These are phyloP conservation scores for Pseudogymnoascus destructans DNA, from an alignment of 2,329 filamentous ascomycete species.

Conservation along the genomic window DNA sequence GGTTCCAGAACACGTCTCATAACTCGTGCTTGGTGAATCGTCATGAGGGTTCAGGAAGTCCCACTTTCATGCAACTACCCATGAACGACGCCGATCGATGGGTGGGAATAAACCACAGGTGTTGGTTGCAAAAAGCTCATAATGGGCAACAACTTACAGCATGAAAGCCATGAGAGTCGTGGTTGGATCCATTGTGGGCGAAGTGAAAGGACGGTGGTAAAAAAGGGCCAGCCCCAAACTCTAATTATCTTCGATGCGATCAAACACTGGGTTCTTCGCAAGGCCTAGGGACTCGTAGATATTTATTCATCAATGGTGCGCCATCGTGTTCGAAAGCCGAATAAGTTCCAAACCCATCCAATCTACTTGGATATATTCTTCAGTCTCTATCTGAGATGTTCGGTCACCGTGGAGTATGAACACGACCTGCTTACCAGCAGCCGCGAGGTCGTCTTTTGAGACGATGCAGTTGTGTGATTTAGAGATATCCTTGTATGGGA, in stretches of 20 bases:
- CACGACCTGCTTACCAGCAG: neutral
- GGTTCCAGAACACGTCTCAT: neutral
- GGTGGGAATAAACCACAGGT: neutral
- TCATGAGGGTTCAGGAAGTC: neutral
- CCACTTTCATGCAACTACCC: constrained; percentile 7
- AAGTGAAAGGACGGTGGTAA: neutral
- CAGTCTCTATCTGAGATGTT: neutral
- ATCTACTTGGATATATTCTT: neutral
- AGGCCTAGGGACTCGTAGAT: neutral
- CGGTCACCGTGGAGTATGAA: neutral
- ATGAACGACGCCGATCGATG: neutral
- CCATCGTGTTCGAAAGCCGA: neutral
- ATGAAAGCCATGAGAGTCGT: constrained; percentile 58
- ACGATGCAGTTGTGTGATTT: constrained; percentile 1
- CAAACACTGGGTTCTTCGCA: neutral
- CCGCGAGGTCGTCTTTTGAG: neutral
- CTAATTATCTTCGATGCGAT: neutral
- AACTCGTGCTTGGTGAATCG: neutral
- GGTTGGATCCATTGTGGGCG: constrained; percentile 39
- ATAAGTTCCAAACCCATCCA: neutral
- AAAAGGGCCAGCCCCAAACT: constrained; percentile 5
- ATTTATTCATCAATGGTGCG: neutral
- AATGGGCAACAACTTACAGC: constrained; percentile 39
- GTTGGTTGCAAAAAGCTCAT: neutral
- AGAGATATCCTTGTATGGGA: neutral